Conservation (phyloP, 371 early-diverging fungal species). For the Parasitella parasitica region DNA sequence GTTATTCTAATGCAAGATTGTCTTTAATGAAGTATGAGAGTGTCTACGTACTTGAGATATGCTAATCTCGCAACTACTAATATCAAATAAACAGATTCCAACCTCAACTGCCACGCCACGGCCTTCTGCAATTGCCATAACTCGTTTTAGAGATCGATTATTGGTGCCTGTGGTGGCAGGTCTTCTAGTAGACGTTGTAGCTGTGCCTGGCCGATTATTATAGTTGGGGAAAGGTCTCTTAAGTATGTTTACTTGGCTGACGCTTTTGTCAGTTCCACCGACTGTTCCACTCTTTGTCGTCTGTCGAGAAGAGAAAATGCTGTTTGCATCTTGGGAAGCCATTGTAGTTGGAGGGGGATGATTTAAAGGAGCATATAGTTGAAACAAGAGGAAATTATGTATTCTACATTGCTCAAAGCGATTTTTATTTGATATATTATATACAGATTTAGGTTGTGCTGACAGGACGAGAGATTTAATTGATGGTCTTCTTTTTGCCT, state of each 20-base stretch:
- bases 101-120: constrained; percentile 56
- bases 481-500: constrained; percentile 48
- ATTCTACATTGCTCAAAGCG: neutral
- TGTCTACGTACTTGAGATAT: constrained; percentile 62
- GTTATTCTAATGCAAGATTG: neutral
- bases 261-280: neutral
- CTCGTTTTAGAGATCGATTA: neutral
- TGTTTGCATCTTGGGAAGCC: neutral
- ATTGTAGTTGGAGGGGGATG: neutral
- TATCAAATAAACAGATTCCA: constrained; percentile 65
- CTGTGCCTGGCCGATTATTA: neutral
- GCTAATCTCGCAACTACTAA: constrained; percentile 59
- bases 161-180: constrained; percentile 1
- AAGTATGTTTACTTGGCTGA: neutral
- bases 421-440: constrained; percentile 1
- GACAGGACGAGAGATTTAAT: constrained; percentile 9
- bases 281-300: neutral
- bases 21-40: too few relatives aligned
- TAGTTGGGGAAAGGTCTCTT: neutral
- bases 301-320: neutral
- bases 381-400: neutral
- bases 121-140: constrained; percentile 54
- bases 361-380: neutral
- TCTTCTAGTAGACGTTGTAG: neutral
- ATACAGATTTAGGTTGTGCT: neutral